These are phyloP conservation scores for Paxillus rubicundulus DNA, from an alignment of 768 basidiomycete genomes.

Conservation along the genomic window DNA sequence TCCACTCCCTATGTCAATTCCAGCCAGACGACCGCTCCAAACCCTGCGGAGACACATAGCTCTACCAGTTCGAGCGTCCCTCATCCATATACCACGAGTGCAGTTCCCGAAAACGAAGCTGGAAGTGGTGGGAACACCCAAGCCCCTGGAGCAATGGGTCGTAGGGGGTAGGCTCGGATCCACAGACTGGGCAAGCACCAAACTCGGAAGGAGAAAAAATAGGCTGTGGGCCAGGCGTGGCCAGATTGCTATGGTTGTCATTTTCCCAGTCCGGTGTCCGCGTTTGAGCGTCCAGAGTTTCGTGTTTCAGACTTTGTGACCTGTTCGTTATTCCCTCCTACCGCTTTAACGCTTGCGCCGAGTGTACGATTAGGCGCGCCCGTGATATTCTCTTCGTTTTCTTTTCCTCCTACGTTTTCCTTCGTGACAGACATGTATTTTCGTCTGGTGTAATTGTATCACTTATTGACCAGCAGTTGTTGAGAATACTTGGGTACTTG, in stretches of 20 bases:
- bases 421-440: neutral
- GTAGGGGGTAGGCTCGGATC: constrained; percentile 40
- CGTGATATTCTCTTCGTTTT: neutral
- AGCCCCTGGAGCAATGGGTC: constrained; percentile 47
- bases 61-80: constrained; percentile 44
- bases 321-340: neutral
- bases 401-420: neutral
- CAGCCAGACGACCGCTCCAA: constrained; percentile 40
- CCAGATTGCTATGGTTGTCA: constrained; percentile 2
- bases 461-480: neutral
- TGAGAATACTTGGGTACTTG: neutral
- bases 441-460: neutral
- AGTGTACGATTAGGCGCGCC: constrained; percentile 26
- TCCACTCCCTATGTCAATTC: constrained; percentile 47
- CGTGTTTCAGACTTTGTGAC: neutral
- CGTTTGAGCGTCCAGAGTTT: neutral
- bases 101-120: constrained; percentile 38
- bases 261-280: neutral
- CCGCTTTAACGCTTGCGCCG: constrained; percentile 9
- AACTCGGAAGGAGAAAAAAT: constrained; percentile 49
- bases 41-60: constrained; percentile 36
- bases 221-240: constrained; percentile 2
- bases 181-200: constrained; percentile 42
- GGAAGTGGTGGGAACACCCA: constrained; percentile 44
- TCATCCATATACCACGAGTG: constrained; percentile 43